Evolutionary conservation across 2,329 filamentous ascomycete species (phyloP).

Genomic region (Ceratocystis lukuohia): DNA sequence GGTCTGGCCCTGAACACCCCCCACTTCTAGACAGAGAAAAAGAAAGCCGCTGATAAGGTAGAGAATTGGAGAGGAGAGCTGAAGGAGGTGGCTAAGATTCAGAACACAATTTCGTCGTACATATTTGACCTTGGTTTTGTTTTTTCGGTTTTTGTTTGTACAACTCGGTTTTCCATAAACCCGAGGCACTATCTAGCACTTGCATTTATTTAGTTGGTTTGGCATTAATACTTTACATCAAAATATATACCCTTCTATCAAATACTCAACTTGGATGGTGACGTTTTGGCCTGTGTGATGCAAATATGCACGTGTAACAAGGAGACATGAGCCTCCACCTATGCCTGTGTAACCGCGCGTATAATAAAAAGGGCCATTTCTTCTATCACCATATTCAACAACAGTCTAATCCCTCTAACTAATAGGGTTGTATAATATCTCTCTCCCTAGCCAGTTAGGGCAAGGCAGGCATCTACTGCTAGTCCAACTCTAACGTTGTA

Average conservation of each 20-base stretch:
- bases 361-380: background rate
- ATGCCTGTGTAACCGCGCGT: background rate
- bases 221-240: conserved; percentile 7
- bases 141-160: background rate
- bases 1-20: conserved; percentile 31
- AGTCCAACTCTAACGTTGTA: conserved; percentile 51
- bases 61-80: background rate
- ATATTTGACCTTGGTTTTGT: background rate
- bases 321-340: background rate
- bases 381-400: background rate
- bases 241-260: conserved; percentile 9
- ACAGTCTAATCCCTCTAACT: background rate
- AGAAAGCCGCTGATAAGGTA: background rate
- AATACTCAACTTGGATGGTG: background rate
- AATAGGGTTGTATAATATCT: background rate
- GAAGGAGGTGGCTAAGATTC: background rate
- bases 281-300: background rate
- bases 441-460: conserved; percentile 38
- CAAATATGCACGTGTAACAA: background rate
- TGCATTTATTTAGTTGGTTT: background rate
- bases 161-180: background rate
- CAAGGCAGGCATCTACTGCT: conserved; percentile 75
- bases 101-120: background rate
- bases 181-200: background rate
- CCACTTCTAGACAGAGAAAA: conserved; percentile 8